phyloP scores from a whole-genome alignment of 2,329 filamentous ascomycete species.

The Aaosphaeria arxii region DNA sequence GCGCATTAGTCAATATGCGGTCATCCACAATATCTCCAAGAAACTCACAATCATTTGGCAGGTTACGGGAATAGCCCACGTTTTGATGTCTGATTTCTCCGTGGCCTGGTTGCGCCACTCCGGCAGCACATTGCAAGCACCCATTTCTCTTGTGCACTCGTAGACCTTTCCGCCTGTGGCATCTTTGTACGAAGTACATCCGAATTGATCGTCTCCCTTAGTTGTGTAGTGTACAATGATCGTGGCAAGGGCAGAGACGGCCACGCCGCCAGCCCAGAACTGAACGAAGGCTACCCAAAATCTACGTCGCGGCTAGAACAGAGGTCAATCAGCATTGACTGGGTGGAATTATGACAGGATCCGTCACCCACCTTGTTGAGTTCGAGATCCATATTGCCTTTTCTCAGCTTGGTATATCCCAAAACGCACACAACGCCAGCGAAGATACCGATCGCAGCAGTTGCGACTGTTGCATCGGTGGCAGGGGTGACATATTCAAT shows the following conservation, averaged over 20 bases:
- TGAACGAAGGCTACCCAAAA: conserved; percentile 3
- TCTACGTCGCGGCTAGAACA: not conserved
- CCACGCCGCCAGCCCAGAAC: not conserved
- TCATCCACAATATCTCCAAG: too few species aligned
- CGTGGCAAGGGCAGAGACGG: conserved; percentile 1
- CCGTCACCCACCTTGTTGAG: conserved; percentile 1
- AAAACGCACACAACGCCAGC: conserved; percentile 1
- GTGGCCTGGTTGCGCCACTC: not conserved
- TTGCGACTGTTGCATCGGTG: conserved; percentile 3
- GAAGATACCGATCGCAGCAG: conserved; percentile 1
- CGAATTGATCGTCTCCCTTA: conserved; percentile 1
- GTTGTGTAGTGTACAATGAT: conserved; percentile 2
- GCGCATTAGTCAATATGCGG: too few species aligned
- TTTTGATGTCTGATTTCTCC: not conserved
- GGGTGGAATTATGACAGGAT: not conserved
- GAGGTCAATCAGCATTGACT: not conserved
- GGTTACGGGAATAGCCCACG: too few species aligned
- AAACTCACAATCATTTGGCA: too few species aligned
- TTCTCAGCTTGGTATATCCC: conserved; percentile 1
- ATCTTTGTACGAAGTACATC: not conserved
- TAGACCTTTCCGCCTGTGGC: not conserved
- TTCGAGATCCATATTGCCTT: conserved; percentile 1
- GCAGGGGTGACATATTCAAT: not conserved
- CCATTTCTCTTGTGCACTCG: conserved; percentile 3
- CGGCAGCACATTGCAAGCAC: conserved; percentile 1